Evolutionary conservation across 768 basidiomycete species (phyloP).

Genomic region (Termitomyces sp.): DNA sequence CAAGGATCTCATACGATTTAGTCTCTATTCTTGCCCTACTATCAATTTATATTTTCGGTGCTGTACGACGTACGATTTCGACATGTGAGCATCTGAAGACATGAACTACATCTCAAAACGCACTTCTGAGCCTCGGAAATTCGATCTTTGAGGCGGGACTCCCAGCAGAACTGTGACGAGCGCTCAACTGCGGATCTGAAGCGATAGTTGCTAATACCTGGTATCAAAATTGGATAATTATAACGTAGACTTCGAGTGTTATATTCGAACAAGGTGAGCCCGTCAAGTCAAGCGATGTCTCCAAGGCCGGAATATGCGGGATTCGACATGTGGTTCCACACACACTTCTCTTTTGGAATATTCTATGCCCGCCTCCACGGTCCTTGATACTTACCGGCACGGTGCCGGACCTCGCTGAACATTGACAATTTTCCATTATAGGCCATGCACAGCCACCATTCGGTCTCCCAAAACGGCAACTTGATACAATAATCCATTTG

Average conservation of each 20-base stretch:
- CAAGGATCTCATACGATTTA: neutral
- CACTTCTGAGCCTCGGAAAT: neutral
- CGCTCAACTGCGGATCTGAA: too few relatives aligned
- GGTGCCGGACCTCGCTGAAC: neutral
- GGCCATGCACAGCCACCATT: conserved; percentile 12
- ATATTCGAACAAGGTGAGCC: neutral
- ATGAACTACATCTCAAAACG: too few relatives aligned
- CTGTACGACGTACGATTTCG: neutral
- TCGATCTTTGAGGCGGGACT: too few relatives aligned
- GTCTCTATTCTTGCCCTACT: too few relatives aligned
- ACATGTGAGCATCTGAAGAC: neutral
- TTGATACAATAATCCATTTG: conserved; percentile 17
- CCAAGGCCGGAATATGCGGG: neutral
- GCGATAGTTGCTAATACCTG: neutral
- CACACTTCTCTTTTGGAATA: neutral
- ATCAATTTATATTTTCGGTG: neutral
- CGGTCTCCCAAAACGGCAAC: conserved; percentile 13
- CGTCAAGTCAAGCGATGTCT: neutral
- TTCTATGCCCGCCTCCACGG: neutral
- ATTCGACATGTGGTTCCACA: neutral
- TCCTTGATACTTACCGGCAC: neutral
- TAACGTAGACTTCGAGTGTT: neutral
- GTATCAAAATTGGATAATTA: neutral
- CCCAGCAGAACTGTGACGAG: too few relatives aligned
- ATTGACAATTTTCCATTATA: neutral